These are phyloP conservation scores for Fusarium gaditjirri DNA, from an alignment of 2,329 filamentous ascomycete genomes.

Conservation along the genomic window DNA sequence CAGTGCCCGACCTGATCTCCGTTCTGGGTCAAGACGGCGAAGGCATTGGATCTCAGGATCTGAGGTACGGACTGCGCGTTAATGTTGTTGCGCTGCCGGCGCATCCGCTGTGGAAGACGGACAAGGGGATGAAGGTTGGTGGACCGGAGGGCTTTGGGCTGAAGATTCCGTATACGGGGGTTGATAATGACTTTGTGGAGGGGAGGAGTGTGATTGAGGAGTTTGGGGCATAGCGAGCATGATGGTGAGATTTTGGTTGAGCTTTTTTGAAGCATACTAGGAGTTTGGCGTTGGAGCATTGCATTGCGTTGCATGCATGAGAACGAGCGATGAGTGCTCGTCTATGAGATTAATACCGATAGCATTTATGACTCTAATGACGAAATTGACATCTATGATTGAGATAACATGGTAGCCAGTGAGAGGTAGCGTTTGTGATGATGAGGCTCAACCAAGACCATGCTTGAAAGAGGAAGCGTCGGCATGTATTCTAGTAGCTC, in stretches of 20 bases:
- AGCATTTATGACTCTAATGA: neutral
- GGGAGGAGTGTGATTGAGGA: conserved; percentile 64
- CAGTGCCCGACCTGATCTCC: conserved; percentile 52
- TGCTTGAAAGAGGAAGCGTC: neutral
- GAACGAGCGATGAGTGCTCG: neutral
- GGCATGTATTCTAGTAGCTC: neutral
- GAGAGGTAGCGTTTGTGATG: neutral
- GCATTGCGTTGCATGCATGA: neutral
- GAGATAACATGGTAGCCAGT: neutral
- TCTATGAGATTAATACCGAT: neutral
- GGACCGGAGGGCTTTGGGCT: conserved; percentile 50
- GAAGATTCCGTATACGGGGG: conserved; percentile 44
- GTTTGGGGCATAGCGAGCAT: conserved; percentile 44
- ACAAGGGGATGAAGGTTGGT: conserved; percentile 48
- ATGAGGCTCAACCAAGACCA: neutral
- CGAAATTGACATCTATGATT: neutral
- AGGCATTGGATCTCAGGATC: conserved; percentile 61
- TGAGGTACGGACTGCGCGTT: conserved; percentile 62
- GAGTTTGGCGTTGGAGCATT: neutral
- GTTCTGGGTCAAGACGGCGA: conserved; percentile 57
- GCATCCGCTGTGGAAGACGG: conserved; percentile 61
- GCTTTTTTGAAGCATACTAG: neutral
- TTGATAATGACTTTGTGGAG: conserved; percentile 54
- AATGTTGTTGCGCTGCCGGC: conserved; percentile 61
- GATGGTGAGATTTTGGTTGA: neutral